Evolutionary conservation across 768 basidiomycete species (phyloP), one percentile per base, ranked within the genome.

Genomic region (Mycena maculata): DNA sequence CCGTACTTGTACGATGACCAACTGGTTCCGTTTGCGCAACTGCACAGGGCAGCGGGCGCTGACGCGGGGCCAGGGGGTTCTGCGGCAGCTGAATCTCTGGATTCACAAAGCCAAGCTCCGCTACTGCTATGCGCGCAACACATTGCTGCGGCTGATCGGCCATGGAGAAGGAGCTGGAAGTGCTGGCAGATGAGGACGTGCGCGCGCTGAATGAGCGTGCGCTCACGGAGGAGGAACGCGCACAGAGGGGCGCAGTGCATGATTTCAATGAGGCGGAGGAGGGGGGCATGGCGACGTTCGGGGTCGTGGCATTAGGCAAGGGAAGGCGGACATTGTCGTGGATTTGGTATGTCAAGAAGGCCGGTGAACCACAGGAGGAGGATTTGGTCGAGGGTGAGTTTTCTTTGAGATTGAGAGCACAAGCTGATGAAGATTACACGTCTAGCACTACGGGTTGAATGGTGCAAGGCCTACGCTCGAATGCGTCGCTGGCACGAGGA

Each of bases 401-500:
- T 4, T 27, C 9, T n/a, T 18, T n/a, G 3, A 36, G 13, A n/a
- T 22, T 8, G n/a, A 8, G 20, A 56, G 8, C 15, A 8, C 3
- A 30, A 27, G n/a, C n/a, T n/a, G n/a, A n/a, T 9, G 9, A 9
- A 2, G n/a, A n/a, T n/a, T n/a, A n/a, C n/a, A 20, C 31, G 50
- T 53, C 22, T 36, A 54, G 52, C 56, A 23, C 30, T 64, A 47
- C 28, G 52, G 8, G 53, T 54, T 9, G 53, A 54, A 16, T 54
- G 53, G 53, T 54, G 53, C 36, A 54, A 54, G 22, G 30, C 22
- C 33, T 59, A 62, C 3, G 50, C 52, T 2, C n/a, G 66, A 1
- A 55, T 59, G 30, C 49, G 42, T 12, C 60, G 60, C 8, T 56
- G 60, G 60, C 60, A 63, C 7, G 66, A 67, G 31, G 66, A 67